Evolutionary conservation across 2,329 filamentous ascomycete species (phyloP).

Genomic region (Colletotrichum sojae): DNA sequence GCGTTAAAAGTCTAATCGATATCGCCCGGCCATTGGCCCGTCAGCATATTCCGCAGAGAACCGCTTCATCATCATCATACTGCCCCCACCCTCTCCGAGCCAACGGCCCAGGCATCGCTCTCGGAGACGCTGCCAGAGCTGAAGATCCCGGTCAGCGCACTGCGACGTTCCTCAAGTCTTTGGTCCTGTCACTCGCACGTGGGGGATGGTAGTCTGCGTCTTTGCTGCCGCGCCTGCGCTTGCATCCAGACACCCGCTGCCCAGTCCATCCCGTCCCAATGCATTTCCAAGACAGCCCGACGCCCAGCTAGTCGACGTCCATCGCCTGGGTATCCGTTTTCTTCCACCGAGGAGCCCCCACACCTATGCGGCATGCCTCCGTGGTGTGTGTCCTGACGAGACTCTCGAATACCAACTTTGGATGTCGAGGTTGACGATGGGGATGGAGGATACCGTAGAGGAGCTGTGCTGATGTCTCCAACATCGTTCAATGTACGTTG

Average conservation of each 20-base stretch:
- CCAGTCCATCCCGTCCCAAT: conserved; percentile 18
- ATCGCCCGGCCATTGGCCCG: not conserved
- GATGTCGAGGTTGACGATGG: not conserved
- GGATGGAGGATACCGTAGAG: not conserved
- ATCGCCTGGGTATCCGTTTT: conserved; percentile 3
- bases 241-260: conserved; percentile 1
- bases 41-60: not conserved
- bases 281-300: conserved; percentile 8
- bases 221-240: not conserved
- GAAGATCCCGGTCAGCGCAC: conserved; percentile 1
- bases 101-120: not conserved
- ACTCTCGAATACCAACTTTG: not conserved
- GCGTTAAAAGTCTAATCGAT: not conserved
- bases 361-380: not conserved
- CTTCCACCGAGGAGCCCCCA: conserved; percentile 22
- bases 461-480: not conserved
- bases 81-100: not conserved
- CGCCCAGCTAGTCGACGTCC: not conserved
- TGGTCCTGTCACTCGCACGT: conserved; percentile 15
- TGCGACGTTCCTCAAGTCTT: conserved; percentile 6
- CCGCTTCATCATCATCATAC: not conserved
- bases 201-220: not conserved
- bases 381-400: not conserved
- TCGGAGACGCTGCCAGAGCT: not conserved
- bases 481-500: not conserved